These are phyloP conservation scores for Metarhizium sp. DNA, from an alignment of 2,329 filamentous ascomycete genomes.

Conservation along the genomic window DNA sequence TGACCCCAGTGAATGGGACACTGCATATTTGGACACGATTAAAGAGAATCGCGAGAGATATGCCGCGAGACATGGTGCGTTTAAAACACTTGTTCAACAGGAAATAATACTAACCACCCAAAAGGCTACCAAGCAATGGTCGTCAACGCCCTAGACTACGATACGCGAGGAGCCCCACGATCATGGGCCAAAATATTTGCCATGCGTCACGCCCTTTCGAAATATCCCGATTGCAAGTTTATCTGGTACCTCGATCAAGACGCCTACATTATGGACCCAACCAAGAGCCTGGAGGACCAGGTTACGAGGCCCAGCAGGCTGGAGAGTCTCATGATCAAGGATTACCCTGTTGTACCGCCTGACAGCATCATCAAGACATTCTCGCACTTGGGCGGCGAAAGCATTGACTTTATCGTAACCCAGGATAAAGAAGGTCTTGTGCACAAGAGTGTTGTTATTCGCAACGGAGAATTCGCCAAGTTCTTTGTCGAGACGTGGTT, in stretches of 20 bases:
- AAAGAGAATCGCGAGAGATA: slow-evolving; percentile 78
- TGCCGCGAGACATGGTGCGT: slow-evolving; percentile 73
- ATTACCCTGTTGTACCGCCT: slow-evolving; percentile 81
- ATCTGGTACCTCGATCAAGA: slow-evolving; percentile 85
- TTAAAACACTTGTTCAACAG: neutral
- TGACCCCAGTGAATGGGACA: slow-evolving; percentile 55
- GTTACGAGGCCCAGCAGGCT: slow-evolving; percentile 59
- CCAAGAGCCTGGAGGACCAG: slow-evolving; percentile 57
- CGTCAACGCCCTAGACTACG: slow-evolving; percentile 66
- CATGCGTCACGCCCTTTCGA: slow-evolving; percentile 77
- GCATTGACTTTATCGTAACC: slow-evolving; percentile 73
- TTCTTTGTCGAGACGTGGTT: slow-evolving; percentile 96
- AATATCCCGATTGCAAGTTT: slow-evolving; percentile 66
- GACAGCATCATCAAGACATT: slow-evolving; percentile 97
- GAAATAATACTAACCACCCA: neutral
- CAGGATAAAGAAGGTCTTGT: slow-evolving; percentile 77
- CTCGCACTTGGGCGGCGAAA: slow-evolving; percentile 62
- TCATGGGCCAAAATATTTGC: slow-evolving; percentile 77
- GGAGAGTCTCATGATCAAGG: slow-evolving; percentile 72
- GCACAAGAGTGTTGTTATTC: slow-evolving; percentile 67
- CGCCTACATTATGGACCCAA: slow-evolving; percentile 80
- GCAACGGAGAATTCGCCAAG: slow-evolving; percentile 80
- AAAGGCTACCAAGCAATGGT: slow-evolving; percentile 82
- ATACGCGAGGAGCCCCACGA: slow-evolving; percentile 47
- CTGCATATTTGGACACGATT: slow-evolving; percentile 62